Percentiles rank a stretch among this genome's conserved stretches.
Evolutionary conservation across 139 green algal species (phyloP).

Genomic region (Trebouxia sp.): DNA sequence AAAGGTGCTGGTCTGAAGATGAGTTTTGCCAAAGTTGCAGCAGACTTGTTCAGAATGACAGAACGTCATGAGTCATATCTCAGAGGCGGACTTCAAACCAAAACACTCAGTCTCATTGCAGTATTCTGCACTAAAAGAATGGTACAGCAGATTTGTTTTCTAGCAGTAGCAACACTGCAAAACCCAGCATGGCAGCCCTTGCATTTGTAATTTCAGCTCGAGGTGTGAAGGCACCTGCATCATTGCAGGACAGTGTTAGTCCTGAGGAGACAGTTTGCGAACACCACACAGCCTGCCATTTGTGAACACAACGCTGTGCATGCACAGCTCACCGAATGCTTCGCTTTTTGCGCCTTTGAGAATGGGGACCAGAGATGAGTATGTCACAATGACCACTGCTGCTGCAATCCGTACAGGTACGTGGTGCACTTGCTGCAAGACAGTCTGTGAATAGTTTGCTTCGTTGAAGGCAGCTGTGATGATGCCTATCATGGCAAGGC

Average conservation of each 20-base stretch:
- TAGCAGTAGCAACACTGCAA: slow-evolving; percentile 20
- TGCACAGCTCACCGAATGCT: slow-evolving; percentile 52
- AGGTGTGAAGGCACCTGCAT: slow-evolving; percentile 55
- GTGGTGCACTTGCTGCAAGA: slow-evolving; percentile 52
- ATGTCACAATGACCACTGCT: slow-evolving; percentile 29
- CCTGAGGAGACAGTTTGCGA: background rate
- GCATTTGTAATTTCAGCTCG: slow-evolving; percentile 77
- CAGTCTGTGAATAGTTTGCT: slow-evolving; percentile 47
- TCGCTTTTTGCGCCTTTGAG: slow-evolving; percentile 71
- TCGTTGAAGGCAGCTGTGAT: slow-evolving; percentile 56
- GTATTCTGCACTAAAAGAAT: slow-evolving; percentile 29
- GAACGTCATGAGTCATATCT: too few relatives aligned
- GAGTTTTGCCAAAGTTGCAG: too few relatives aligned
- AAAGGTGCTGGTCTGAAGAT: too few relatives aligned
- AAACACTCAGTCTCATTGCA: too few relatives aligned
- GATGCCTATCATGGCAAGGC: slow-evolving; percentile 81
- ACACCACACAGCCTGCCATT: background rate
- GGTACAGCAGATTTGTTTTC: slow-evolving; percentile 29
- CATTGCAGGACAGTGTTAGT: background rate
- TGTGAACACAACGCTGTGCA: background rate
- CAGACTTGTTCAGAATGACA: too few relatives aligned
- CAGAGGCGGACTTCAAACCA: too few relatives aligned
- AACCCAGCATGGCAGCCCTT: slow-evolving; percentile 73
- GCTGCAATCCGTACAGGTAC: background rate
- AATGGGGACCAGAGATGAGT: slow-evolving; percentile 72